Evolutionary conservation across 2,329 filamentous ascomycete genomes (phyloP), one percentile per base, ranked within the genome.

Genomic region (Chrysoporthe cubensis): DNA sequence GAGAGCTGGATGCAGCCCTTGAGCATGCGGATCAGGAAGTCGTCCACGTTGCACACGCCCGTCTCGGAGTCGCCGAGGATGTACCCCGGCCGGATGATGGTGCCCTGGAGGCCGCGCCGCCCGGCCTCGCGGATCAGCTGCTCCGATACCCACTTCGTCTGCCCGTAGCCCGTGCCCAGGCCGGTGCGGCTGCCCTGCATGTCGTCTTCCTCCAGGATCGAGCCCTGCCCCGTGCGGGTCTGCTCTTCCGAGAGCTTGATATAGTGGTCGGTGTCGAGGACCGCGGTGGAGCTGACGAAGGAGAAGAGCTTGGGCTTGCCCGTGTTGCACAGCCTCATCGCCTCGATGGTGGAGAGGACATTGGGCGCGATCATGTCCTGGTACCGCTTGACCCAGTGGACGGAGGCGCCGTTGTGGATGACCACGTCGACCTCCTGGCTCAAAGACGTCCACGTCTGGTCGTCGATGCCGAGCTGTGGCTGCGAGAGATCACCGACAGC

Each of bases 1-100:
- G 82, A 82, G 2, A 97, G 83, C 78, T 98, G 94, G 62, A 97
- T 83, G 74, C 93, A 97, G 67, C 93, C 94, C 81, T 97, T 97
- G 66, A 90, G 81, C 80, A 97, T 88, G 50, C 95, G 88, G 71
- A 97, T 87, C 7, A 98, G 81, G 82, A 97, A 98, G 79, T 97
- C 95, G 75, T 98, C 95, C 0, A 90, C 94, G 77, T 91, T 93
- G 76, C 82, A 91, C 70, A 87, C 87, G 63, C 94, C 94, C 14
- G 86, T 88, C 57, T 83, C 79, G 1, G 87, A 85, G 76, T 94
- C 89, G 34, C 94, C 95, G 4, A 91, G 84, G 48, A 97, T 89
- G 77, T 97, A 97, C 42, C 95, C 94, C 3, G 95, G 91, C 14
- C 95, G 88, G 61, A 97, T 83, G 54, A 97, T 87, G 32, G 90